These are phyloP conservation scores for Pseudocercospora ulei DNA, from an alignment of 2,329 filamentous ascomycete genomes.

Conservation along the genomic window DNA sequence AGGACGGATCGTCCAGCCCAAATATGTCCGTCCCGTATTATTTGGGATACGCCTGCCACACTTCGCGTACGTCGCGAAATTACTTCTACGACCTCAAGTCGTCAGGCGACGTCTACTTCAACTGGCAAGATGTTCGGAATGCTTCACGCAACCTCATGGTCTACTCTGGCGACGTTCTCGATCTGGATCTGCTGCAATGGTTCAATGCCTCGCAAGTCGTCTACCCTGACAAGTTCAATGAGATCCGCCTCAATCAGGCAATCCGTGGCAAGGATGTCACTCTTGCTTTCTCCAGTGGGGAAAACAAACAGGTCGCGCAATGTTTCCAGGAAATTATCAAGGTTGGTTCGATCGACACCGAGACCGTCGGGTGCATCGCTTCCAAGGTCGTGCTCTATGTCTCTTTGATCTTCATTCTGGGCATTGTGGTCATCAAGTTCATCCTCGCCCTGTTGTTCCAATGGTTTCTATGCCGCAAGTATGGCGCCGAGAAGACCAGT, in stretches of 20 bases:
- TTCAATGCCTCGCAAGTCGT: slow-evolving; percentile 73
- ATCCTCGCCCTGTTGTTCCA: slow-evolving; percentile 83
- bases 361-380: slow-evolving; percentile 92
- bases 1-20: slow-evolving; percentile 73
- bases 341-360: slow-evolving; percentile 89
- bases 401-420: slow-evolving; percentile 80
- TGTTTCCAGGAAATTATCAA: slow-evolving; percentile 92
- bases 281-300: slow-evolving; percentile 66
- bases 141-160: slow-evolving; percentile 80
- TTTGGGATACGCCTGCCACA: slow-evolving; percentile 81
- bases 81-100: slow-evolving; percentile 64
- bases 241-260: slow-evolving; percentile 60
- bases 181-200: slow-evolving; percentile 80
- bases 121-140: slow-evolving; percentile 90
- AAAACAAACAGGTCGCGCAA: slow-evolving; percentile 71
- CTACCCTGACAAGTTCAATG: slow-evolving; percentile 66
- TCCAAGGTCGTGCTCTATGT: slow-evolving; percentile 95
- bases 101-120: slow-evolving; percentile 85
- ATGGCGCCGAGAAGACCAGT: slow-evolving; percentile 75
- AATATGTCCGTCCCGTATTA: slow-evolving; percentile 70
- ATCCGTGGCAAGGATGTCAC: slow-evolving; percentile 82
- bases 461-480: slow-evolving; percentile 86
- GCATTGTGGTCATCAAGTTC: slow-evolving; percentile 79
- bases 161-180: slow-evolving; percentile 87
- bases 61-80: slow-evolving; percentile 55